Conservation (phyloP, 2,329 filamentous ascomycete species). For the Leptographium wingfieldii region DNA sequence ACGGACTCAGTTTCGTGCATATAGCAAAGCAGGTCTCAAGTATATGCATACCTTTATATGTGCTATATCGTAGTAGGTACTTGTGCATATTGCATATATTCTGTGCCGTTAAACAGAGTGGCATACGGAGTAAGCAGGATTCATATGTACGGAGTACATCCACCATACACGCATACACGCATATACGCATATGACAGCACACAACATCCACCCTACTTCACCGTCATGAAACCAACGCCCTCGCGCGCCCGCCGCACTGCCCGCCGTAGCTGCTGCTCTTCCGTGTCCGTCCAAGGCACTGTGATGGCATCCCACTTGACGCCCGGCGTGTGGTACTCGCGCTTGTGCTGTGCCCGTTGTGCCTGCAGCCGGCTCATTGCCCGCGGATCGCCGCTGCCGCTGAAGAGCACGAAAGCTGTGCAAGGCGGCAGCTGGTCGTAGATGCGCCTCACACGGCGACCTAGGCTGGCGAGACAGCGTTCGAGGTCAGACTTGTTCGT, state of each 20-base stretch:
- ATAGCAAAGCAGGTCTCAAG: no score
- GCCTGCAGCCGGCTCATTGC: slow-evolving; percentile 50
- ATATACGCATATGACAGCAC: not conserved
- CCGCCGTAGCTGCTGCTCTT: slow-evolving; percentile 48
- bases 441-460: slow-evolving; percentile 39
- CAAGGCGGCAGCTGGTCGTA: slow-evolving; percentile 48
- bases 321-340: slow-evolving; percentile 50
- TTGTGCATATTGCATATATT: no score
- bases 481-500: slow-evolving; percentile 24
- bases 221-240: slow-evolving; percentile 51
- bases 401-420: slow-evolving; percentile 52
- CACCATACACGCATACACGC: not conserved
- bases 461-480: slow-evolving; percentile 30
- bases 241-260: slow-evolving; percentile 45
- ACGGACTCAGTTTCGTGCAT: no score
- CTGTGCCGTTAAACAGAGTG: no score
- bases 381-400: slow-evolving; percentile 54
- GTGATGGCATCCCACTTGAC: slow-evolving; percentile 54
- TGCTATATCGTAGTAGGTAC: no score
- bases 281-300: slow-evolving; percentile 55
- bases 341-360: slow-evolving; percentile 46
- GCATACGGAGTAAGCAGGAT: no score
- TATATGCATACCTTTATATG: no score
- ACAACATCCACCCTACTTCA: slow-evolving; percentile 34
- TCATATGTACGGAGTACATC: no score